Percentiles rank a stretch among this genome's conserved stretches.
These are phyloP conservation scores for Nitzschia palea DNA, from an alignment of 108 stramenopile genomes.

Conservation along the genomic window DNA sequence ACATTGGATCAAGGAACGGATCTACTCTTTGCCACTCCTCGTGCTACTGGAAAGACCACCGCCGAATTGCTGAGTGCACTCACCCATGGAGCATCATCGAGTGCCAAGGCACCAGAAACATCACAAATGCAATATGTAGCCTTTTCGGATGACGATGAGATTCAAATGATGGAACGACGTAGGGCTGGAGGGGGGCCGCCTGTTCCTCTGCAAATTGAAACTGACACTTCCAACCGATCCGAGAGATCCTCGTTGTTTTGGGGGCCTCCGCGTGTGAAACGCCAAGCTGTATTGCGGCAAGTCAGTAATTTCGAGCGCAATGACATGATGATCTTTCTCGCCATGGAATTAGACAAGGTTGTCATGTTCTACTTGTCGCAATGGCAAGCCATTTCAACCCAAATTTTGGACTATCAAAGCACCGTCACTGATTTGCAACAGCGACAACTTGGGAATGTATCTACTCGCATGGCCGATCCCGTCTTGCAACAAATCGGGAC, in stretches of 20 bases:
- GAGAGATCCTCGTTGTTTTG: not conserved
- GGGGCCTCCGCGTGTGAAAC: conserved; percentile 5
- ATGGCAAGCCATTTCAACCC: conserved; percentile 35
- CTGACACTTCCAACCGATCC: not conserved
- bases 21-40: conserved; percentile 7
- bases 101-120: not conserved
- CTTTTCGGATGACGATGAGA: conserved; percentile 1
- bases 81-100: not conserved
- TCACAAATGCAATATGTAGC: not conserved
- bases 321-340: conserved; percentile 37
- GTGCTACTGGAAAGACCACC: conserved; percentile 4
- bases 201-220: conserved; percentile 12
- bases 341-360: conserved; percentile 34
- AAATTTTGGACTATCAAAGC: conserved; percentile 1
- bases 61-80: not conserved
- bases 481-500: conserved; percentile 20
- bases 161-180: not conserved
- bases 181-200: not conserved
- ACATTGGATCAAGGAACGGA: not conserved
- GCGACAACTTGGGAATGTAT: conserved; percentile 14
- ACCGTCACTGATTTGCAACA: not conserved
- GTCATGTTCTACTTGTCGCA: conserved; percentile 39
- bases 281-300: conserved; percentile 28
- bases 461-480: conserved; percentile 4
- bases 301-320: conserved; percentile 42